Evolutionary conservation across 768 basidiomycete species (phyloP).

Genomic region (Mrakia frigida): DNA sequence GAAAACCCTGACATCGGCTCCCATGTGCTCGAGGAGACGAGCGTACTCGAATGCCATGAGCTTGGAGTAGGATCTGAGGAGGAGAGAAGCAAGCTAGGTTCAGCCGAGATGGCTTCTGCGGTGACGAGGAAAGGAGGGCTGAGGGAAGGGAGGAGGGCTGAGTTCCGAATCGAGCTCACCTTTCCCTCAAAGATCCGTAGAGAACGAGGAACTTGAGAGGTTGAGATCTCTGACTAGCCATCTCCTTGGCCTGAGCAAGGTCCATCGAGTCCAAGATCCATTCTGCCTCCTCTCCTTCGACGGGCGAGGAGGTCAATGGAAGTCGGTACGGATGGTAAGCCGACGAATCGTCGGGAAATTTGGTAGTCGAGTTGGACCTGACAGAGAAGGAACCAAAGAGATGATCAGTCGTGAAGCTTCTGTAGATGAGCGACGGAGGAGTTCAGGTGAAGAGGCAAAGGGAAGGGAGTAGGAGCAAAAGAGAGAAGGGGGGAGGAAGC

Average conservation of each 20-base stretch:
- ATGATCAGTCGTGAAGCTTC: too few relatives aligned
- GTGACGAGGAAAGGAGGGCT: neutral
- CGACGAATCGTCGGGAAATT: neutral
- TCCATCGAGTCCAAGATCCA: neutral
- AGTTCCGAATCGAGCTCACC: conserved; percentile 34
- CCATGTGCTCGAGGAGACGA: conserved; percentile 39
- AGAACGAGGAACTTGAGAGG: conserved; percentile 40
- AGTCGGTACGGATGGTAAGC: neutral
- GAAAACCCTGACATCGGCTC: conserved; percentile 42
- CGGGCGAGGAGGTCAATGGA: neutral
- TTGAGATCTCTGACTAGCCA: neutral
- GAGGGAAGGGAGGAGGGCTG: neutral
- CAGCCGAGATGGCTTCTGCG: neutral
- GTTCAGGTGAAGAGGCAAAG: too few relatives aligned
- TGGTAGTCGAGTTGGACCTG: too few relatives aligned
- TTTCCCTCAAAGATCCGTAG: conserved; percentile 41
- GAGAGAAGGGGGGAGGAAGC: too few relatives aligned
- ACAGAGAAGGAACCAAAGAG: too few relatives aligned
- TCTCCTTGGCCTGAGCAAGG: neutral
- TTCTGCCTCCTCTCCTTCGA: neutral
- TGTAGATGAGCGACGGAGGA: too few relatives aligned
- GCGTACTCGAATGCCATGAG: conserved; percentile 43
- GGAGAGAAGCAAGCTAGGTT: neutral
- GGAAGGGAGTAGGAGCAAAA: too few relatives aligned
- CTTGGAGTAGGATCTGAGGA: conserved; percentile 42